Conservation (phyloP, 2,329 filamentous ascomycete species). For the Akanthomyces uredinophilus region DNA sequence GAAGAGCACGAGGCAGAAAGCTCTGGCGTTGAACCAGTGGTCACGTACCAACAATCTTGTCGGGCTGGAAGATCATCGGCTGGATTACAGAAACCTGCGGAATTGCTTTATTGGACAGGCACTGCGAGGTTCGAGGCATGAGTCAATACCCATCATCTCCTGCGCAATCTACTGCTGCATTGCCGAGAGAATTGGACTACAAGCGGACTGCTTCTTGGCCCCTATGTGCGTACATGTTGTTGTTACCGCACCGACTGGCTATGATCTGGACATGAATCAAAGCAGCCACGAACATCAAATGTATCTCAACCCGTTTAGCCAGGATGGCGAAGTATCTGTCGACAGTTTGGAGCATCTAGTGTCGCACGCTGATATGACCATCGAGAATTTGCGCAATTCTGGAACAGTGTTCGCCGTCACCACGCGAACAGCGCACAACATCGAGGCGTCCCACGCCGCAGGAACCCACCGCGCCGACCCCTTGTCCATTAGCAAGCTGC, state of each 20-base stretch:
- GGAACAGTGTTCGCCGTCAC: conserved; percentile 64
- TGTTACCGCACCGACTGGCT: conserved; percentile 56
- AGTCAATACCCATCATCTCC: conserved; percentile 80
- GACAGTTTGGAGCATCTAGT: conserved; percentile 55
- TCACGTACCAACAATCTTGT: conserved; percentile 63
- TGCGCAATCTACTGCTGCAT: conserved; percentile 81
- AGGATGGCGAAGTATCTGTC: conserved; percentile 59
- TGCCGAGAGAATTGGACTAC: conserved; percentile 67
- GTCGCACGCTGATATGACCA: conserved; percentile 39
- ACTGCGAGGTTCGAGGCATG: conserved; percentile 65
- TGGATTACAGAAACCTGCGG: conserved; percentile 70
- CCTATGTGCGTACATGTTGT: conserved; percentile 83
- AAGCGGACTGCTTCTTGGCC: conserved; percentile 73
- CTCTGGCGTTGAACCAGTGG: conserved; percentile 63
- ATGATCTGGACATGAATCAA: conserved; percentile 54
- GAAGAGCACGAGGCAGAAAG: conserved; percentile 61
- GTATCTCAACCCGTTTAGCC: conserved; percentile 79
- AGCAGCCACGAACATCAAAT: conserved; percentile 46
- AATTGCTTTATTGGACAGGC: conserved; percentile 87
- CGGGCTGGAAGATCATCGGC: conserved; percentile 60
- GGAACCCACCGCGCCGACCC: conserved; percentile 25
- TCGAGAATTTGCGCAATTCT: conserved; percentile 54
- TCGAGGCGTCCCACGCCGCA: conserved; percentile 45
- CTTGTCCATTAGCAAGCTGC: conserved; percentile 29
- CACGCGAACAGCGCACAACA: conserved; percentile 69